Percentiles rank a stretch among this genome's conserved stretches.
phyloP scores from a whole-genome alignment of 768 basidiomycete genomes.

The Termitomyces sp. region DNA sequence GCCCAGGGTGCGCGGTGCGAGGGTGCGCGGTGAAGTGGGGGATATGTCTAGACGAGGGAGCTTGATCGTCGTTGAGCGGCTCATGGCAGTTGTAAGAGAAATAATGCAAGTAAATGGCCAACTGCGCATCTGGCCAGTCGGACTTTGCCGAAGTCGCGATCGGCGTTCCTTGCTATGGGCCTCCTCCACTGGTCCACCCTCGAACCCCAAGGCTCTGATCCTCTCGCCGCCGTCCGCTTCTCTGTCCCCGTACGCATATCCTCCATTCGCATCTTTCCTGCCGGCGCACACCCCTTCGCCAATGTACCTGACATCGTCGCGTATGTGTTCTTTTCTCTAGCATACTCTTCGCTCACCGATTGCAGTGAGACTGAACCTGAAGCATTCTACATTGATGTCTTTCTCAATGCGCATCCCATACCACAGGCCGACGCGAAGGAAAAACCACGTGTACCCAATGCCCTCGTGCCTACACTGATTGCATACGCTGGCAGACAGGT shows the following conservation, averaged over 20 bases:
- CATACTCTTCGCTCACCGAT: conserved; percentile 1
- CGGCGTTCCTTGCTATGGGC: conserved; percentile 25
- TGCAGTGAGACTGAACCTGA: conserved; percentile 64
- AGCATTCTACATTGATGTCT: conserved; percentile 69
- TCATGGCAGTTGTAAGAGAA: conserved; percentile 31
- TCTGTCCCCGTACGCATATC: conserved; percentile 61
- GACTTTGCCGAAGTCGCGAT: conserved; percentile 20
- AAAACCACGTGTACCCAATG: conserved; percentile 64
- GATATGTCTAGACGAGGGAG: conserved; percentile 46
- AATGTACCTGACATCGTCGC: conserved; percentile 57
- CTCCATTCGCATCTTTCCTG: conserved; percentile 66
- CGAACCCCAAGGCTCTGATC: conserved; percentile 47
- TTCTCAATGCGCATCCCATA: conserved; percentile 66
- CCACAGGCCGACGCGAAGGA: conserved; percentile 40
- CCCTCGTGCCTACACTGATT: conserved; percentile 64
- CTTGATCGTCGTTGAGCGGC: conserved; percentile 48
- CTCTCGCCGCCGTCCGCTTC: conserved; percentile 69
- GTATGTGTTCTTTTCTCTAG: conserved; percentile 30
- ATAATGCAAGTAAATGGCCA: neutral
- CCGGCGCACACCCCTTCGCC: conserved; percentile 55
- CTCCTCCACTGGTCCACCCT: conserved; percentile 70
- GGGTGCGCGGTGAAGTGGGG: conserved; percentile 19
- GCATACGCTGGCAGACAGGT: conserved; percentile 66
- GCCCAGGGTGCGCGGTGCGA: conserved; percentile 16
- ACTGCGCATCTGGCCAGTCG: conserved; percentile 18